Conservation (phyloP, 371 early-diverging fungal genomes). For the Circinella minor region DNA sequence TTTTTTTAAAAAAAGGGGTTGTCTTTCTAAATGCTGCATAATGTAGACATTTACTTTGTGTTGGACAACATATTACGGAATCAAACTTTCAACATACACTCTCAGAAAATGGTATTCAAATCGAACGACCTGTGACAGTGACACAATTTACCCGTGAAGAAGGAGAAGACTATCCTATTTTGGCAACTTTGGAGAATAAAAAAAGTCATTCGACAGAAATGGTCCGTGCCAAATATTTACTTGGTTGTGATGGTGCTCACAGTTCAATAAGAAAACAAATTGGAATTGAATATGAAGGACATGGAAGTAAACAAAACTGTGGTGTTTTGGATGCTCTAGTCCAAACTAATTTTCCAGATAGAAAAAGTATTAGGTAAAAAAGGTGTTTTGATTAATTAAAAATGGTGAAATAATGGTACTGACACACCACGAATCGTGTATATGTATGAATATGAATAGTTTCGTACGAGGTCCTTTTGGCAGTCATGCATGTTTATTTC, state of each 20-base stretch:
- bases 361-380: conserved; percentile 45
- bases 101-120: conserved; percentile 36
- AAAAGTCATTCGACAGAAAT: conserved; percentile 25
- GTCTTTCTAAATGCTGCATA: background rate
- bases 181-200: conserved; percentile 37
- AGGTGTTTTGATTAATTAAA: background rate
- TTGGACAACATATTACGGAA: conserved; percentile 54
- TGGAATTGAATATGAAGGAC: conserved; percentile 36
- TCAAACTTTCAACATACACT: conserved; percentile 39
- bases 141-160: conserved; percentile 17
- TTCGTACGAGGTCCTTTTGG: conserved; percentile 14
- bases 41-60: conserved; percentile 38
- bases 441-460: background rate
- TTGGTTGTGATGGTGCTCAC: conserved; percentile 53
- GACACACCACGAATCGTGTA: no score
- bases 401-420: background rate
- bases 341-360: conserved; percentile 40
- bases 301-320: conserved; percentile 41
- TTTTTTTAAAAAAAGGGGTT: no score
- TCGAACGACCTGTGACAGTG: conserved; percentile 43
- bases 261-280: conserved; percentile 42
- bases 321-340: conserved; percentile 48
- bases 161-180: conserved; percentile 28
- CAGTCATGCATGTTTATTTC: conserved; percentile 30
- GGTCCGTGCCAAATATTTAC: conserved; percentile 39